These are phyloP conservation scores for Annulohypoxylon maeteangense DNA, from an alignment of 495 filamentous ascomycete species.

Conservation along the genomic window DNA sequence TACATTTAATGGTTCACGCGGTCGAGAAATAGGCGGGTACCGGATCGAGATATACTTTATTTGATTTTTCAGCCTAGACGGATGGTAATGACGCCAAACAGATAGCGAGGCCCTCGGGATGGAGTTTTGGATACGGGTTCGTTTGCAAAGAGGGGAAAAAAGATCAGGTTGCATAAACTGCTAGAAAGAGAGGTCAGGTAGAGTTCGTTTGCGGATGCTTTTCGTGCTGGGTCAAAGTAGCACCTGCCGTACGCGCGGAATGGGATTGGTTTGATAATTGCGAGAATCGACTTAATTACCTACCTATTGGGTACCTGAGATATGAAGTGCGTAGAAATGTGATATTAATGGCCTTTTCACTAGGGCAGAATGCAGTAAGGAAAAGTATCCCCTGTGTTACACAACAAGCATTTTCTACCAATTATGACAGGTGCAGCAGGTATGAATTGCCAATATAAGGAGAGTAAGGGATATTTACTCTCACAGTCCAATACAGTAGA, in stretches of 20 bases:
- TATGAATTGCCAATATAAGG: too few species aligned
- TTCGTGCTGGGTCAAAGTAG: neutral
- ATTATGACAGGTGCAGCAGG: too few species aligned
- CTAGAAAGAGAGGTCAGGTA: neutral
- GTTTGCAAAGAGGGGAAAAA: neutral
- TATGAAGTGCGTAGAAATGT: too few species aligned
- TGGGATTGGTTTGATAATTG: neutral
- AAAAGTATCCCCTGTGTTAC: too few species aligned
- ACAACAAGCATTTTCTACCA: too few species aligned
- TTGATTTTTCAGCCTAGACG: neutral
- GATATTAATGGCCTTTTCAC: too few species aligned
- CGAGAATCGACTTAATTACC: neutral
- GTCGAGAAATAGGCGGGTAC: neutral
- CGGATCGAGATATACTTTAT: neutral
- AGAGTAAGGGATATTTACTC: too few species aligned
- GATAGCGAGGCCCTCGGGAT: neutral
- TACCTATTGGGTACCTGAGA: too few species aligned
- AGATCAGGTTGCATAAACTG: neutral
- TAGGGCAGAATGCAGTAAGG: too few species aligned
- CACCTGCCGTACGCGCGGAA: neutral
- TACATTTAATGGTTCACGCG: neutral
- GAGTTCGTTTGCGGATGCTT: neutral
- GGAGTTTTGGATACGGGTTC: neutral
- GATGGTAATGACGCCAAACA: neutral
- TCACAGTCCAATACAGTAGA: too few species aligned